A percentile compares a stretch with the other conserved stretches of the same genome.
These are phyloP conservation scores for Trichoderma simmonsii DNA, from an alignment of 2,329 filamentous ascomycete genomes.

Conservation along the genomic window DNA sequence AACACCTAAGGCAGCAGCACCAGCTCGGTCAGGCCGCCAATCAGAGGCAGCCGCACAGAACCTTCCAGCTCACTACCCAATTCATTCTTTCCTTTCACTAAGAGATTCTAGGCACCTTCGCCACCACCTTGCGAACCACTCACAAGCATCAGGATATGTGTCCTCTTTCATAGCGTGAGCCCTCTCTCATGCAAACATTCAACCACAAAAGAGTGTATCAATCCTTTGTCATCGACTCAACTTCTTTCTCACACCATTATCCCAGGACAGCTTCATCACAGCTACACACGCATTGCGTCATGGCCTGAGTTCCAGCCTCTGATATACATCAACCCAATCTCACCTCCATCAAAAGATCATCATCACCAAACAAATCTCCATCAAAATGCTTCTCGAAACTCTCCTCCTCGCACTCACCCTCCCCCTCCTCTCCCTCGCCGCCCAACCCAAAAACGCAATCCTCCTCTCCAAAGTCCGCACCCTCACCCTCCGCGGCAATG, in stretches of 20 bases:
- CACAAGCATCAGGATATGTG: constrained; percentile 26
- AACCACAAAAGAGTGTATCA: not conserved
- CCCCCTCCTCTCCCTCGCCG: constrained; percentile 26
- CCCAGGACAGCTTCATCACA: not conserved
- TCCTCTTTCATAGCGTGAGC: constrained; percentile 20
- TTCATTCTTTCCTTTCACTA: not conserved
- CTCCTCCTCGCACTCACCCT: constrained; percentile 26
- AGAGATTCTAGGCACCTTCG: constrained; percentile 6
- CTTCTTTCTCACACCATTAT: too few species aligned
- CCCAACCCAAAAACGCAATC: constrained; percentile 47
- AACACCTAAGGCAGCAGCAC: not conserved
- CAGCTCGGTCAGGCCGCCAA: not conserved
- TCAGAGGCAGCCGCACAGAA: not conserved
- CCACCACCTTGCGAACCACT: not conserved
- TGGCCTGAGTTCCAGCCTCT: not conserved
- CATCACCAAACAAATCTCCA: not conserved
- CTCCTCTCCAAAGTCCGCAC: constrained; percentile 64
- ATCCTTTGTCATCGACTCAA: too few species aligned
- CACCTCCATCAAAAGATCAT: not conserved
- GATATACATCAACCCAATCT: not conserved
- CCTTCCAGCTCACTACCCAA: not conserved
- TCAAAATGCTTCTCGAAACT: constrained; percentile 29
- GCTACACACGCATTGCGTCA: not conserved
- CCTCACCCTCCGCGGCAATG: constrained; percentile 69
- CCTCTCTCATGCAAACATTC: not conserved